Percentiles rank a stretch among this genome's conserved stretches.
These are phyloP conservation scores for Dalechampia spathulata DNA, from an alignment of 441 rosid genomes.

Conservation along the genomic window DNA sequence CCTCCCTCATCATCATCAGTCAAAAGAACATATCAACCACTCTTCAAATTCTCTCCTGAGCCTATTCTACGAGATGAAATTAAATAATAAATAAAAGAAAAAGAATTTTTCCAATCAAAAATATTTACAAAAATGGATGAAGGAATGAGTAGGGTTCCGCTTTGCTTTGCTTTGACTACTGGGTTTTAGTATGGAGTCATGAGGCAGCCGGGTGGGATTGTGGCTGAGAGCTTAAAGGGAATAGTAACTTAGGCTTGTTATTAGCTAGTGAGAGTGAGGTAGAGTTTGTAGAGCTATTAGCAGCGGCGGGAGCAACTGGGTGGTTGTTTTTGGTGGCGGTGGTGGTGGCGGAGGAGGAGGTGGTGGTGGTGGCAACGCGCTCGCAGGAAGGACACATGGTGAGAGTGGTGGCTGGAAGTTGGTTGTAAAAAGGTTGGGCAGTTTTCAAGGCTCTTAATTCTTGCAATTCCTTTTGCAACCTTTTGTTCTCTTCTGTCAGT, in stretches of 20 bases:
- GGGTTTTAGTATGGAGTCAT: background rate
- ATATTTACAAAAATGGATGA: conserved; percentile 24
- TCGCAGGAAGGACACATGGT: conserved; percentile 98
- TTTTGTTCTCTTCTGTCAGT: conserved; percentile 82
- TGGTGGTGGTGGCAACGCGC: conserved; percentile 60
- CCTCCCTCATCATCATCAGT: too few species aligned
- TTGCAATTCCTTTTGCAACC: conserved; percentile 81
- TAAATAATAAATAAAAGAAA: background rate
- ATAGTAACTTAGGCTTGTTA: conserved; percentile 11
- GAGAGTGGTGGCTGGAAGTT: conserved; percentile 93
- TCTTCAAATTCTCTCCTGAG: background rate
- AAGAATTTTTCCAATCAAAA: conserved; percentile 4
- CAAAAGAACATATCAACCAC: too few species aligned
- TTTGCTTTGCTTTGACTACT: too few species aligned
- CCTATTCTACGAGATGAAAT: conserved; percentile 1
- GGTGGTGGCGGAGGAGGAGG: conserved; percentile 18
- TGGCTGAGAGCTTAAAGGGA: conserved; percentile 22
- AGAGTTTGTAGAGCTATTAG: background rate
- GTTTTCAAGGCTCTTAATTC: conserved; percentile 81
- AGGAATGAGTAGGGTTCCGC: background rate
- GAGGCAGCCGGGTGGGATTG: conserved; percentile 15
- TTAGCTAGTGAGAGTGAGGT: conserved; percentile 13
- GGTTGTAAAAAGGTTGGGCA: conserved; percentile 78
- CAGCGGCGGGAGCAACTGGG: conserved; percentile 6
- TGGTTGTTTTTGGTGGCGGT: background rate